Base-by-base conservation (phyloP, 2,329 filamentous ascomycete species). In the Beauveria sp. region DNA sequence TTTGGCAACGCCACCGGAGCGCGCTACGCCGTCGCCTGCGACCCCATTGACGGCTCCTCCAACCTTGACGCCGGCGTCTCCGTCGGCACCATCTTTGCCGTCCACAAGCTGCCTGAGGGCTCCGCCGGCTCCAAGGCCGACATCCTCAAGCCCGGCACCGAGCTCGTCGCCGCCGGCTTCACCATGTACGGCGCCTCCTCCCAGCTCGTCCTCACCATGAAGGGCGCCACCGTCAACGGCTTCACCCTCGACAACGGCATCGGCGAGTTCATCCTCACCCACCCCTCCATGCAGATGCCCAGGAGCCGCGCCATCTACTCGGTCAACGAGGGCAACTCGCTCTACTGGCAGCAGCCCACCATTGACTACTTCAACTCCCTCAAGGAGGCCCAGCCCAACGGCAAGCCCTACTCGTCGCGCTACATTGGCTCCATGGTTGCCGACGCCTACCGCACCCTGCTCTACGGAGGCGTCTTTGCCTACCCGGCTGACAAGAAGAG, bases 391-490 rank as follows among this genome's bases (percentile, higher is more conserved):
- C 81, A 85, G 68, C 78, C 84, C 62, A 80, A 83, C 64, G 88
- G 86, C 66, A 97, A 96, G 80, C 95, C 95, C 45, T 98, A 99
- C 79, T 96, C 90, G 72, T 84, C 93, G 16, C 85, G 95, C 69
- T 99, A 99, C 76, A 99, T 99, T 68, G 93, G 93, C 63, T 91
- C 87, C 80, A 99, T 99, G 95, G 95, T 99, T 62, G 95, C 95
- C 49, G 95, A 99, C 75, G 95, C 95, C 16, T 99, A 99, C 79
- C 88, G 95, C 54, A 99, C 95, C 16, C 78, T 99, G 66, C 78
- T 98, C 62, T 99, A 99, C 74, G 95, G 95, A 64, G 95, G 95
- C 67, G 90, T 99, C 72, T 99, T 99, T 75, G 95, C 95, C 50
- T 99, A 99, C 74, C 95, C 95, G 0, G 91, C 93, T 16, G 95